A percentile compares a stretch with the other conserved stretches of the same genome.
phyloP scores from a whole-genome alignment of 306 rosid species.

The Sphenostylis stenocarpa region DNA sequence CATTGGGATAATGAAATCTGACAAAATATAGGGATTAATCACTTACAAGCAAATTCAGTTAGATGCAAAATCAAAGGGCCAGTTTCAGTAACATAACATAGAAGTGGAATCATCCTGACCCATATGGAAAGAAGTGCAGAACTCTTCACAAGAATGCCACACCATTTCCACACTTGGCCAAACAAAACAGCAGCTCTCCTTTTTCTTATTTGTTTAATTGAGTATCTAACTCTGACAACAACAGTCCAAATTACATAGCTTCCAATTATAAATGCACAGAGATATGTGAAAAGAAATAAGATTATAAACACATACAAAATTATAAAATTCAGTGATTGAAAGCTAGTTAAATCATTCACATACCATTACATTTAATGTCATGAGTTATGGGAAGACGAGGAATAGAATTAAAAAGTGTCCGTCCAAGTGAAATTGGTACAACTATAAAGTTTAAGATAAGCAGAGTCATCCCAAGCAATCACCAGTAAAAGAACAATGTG shows the following conservation, averaged over 20 bases:
- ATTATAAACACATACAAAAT: conserved; percentile 11
- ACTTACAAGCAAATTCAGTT: conserved; percentile 15
- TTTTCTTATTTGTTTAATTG: conserved; percentile 69
- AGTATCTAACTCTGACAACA: conserved; percentile 90
- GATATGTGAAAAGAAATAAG: conserved; percentile 49
- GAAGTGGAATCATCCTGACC: conserved; percentile 54
- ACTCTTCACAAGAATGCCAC: conserved; percentile 82
- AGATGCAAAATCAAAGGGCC: not conserved
- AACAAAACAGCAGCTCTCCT: conserved; percentile 71
- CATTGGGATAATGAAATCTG: conserved; percentile 95
- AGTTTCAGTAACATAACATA: conserved; percentile 6
- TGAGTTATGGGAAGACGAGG: conserved; percentile 97
- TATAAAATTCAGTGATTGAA: not conserved
- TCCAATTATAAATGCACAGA: conserved; percentile 93
- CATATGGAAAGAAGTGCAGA: conserved; percentile 91
- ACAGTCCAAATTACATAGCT: conserved; percentile 96
- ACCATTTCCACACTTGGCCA: conserved; percentile 85
- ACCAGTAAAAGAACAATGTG: conserved; percentile 90
- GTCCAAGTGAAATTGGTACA: conserved; percentile 88
- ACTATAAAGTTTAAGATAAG: conserved; percentile 94
- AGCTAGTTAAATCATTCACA: conserved; percentile 24
- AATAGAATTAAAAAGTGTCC: conserved; percentile 81
- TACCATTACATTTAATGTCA: conserved; percentile 98
- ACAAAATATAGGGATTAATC: not conserved
- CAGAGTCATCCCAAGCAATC: conserved; percentile 97